Conservation (phyloP, 441 rosid genomes). For the Hypseocharis bilobata region DNA sequence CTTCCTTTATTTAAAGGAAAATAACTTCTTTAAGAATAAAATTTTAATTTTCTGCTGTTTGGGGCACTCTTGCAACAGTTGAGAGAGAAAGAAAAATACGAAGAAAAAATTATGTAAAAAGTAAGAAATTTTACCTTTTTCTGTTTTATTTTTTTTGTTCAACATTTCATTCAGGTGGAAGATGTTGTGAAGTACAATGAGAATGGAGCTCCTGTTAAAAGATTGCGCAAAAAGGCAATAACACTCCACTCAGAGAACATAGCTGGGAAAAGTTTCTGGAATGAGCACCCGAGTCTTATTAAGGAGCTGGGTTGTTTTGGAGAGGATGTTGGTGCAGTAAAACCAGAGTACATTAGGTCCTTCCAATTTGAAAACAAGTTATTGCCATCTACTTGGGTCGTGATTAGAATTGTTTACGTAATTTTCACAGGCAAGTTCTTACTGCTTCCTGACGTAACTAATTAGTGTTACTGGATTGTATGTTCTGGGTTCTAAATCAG, state of each 20-base stretch:
- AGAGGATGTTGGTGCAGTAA: conserved; percentile 45
- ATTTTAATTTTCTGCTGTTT: background rate
- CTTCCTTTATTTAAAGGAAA: background rate
- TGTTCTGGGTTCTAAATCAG: conserved; percentile 10
- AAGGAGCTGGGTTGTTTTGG: conserved; percentile 53
- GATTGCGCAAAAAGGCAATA: conserved; percentile 54
- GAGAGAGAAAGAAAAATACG: too few relatives aligned
- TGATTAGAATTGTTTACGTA: conserved; percentile 85
- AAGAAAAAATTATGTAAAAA: too few relatives aligned
- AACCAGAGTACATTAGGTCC: conserved; percentile 51
- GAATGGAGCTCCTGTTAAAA: conserved; percentile 60
- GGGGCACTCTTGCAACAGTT: too few relatives aligned
- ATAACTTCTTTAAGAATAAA: background rate
- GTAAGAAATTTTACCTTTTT: background rate
- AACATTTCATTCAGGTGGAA: conserved; percentile 42
- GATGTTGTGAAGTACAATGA: conserved; percentile 61
- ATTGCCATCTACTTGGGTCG: conserved; percentile 74
- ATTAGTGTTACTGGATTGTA: background rate
- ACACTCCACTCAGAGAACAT: conserved; percentile 50
- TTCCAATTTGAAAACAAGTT: conserved; percentile 63
- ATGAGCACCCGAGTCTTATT: conserved; percentile 40
- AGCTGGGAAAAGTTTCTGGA: conserved; percentile 65
- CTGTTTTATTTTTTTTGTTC: background rate
- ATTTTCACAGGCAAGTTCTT: conserved; percentile 69
- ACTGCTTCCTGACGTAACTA: background rate